Conservation (phyloP, 208 protist genomes). For the Acanthamoeba lenticulata region DNA sequence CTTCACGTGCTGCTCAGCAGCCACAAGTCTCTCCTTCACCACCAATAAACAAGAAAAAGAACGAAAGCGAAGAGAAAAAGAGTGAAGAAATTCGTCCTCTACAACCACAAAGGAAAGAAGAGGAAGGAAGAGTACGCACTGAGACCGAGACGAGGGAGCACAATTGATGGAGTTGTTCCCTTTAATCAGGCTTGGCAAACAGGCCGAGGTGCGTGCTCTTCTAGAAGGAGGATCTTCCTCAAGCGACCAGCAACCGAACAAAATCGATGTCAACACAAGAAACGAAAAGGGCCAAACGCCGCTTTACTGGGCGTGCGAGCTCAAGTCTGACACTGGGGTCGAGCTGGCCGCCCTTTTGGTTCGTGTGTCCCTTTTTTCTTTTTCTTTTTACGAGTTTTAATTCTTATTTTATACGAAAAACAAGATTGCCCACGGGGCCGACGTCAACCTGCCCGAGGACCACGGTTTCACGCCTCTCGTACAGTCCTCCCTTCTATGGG, state of each 20-base stretch:
- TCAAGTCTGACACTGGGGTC: not conserved
- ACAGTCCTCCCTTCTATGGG: not conserved
- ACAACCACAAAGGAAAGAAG: not conserved
- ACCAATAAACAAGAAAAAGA: not conserved
- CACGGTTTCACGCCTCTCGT: not conserved
- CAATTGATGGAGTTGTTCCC: conserved; percentile 18
- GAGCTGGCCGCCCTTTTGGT: not conserved
- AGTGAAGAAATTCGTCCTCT: not conserved
- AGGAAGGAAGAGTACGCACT: not conserved
- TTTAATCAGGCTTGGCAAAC: not conserved
- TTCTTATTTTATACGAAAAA: too few relatives aligned
- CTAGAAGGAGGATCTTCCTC: not conserved
- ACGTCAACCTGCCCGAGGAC: conserved; percentile 13
- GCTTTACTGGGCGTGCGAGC: conserved; percentile 18
- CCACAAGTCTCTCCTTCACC: not conserved
- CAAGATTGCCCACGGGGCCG: not conserved
- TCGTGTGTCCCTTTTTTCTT: not conserved
- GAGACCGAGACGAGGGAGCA: not conserved
- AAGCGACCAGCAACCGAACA: not conserved
- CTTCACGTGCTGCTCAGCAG: too few relatives aligned
- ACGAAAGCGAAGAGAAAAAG: not conserved
- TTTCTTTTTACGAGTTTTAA: too few relatives aligned
- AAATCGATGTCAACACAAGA: not conserved
- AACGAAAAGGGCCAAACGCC: conserved; percentile 14
- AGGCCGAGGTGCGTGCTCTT: not conserved